phyloP scores from a whole-genome alignment of 495 filamentous ascomycete species.

The Glonium stellatum region DNA sequence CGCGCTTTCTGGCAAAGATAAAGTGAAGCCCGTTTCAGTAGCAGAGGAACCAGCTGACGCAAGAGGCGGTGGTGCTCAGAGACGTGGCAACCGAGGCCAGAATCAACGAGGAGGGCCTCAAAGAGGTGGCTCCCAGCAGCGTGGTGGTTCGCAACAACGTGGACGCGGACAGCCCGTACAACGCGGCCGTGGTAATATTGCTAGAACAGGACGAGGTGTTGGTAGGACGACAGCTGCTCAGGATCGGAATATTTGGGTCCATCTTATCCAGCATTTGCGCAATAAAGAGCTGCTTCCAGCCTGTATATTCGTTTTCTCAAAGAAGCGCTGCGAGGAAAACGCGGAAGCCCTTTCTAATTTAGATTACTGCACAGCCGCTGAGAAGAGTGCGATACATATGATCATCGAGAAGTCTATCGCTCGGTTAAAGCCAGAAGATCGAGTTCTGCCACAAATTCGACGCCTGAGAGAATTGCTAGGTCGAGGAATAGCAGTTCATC shows the following conservation, averaged over 20 bases:
- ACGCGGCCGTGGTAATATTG: conserved; percentile 72
- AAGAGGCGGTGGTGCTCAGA: conserved; percentile 24
- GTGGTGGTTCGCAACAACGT: conserved; percentile 47
- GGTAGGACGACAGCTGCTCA: conserved; percentile 80
- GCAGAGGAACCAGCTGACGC: conserved; percentile 31
- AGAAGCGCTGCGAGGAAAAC: conserved; percentile 94
- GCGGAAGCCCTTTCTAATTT: conserved; percentile 90
- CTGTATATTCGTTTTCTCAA: conserved; percentile 98
- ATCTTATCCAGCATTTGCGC: conserved; percentile 81
- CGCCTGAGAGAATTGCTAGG: conserved; percentile 77
- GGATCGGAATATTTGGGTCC: conserved; percentile 95
- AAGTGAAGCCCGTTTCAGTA: conserved; percentile 52
- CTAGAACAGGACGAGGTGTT: conserved; percentile 74
- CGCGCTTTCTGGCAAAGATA: conserved; percentile 74
- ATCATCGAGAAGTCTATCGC: conserved; percentile 94
- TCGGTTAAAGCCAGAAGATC: conserved; percentile 83
- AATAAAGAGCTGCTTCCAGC: conserved; percentile 81
- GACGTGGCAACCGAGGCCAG: conserved; percentile 42
- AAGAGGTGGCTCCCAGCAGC: conserved; percentile 41
- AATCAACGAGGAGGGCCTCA: conserved; percentile 44
- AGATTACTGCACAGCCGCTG: conserved; percentile 83
- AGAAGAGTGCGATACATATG: conserved; percentile 97
- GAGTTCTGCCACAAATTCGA: conserved; percentile 81
- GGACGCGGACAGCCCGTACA: conserved; percentile 52
- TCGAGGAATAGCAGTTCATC: conserved; percentile 90